Percentiles rank a stretch among this genome's conserved stretches.
Evolutionary conservation across 805 yeast species (phyloP).

Genomic region (Yarrowia keelungensis): DNA sequence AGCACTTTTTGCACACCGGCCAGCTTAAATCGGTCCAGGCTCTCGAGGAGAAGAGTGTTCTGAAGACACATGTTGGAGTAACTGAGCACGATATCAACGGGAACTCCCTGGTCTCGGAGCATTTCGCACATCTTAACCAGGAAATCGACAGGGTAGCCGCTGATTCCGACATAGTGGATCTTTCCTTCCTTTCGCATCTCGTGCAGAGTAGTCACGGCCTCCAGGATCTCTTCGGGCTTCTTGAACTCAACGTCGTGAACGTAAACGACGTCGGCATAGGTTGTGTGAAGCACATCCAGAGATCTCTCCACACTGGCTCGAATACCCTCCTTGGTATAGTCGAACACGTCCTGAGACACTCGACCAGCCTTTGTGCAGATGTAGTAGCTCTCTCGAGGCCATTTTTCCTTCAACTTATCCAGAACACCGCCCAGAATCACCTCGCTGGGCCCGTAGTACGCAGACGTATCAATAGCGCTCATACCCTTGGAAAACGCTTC

Average conservation of each 20-base stretch:
- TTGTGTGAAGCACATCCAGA: constrained; percentile 66
- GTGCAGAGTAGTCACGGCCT: constrained; percentile 68
- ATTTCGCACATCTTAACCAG: constrained; percentile 60
- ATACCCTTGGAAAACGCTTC: constrained; percentile 72
- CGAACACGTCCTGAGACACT: constrained; percentile 69
- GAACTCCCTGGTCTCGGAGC: constrained; percentile 56
- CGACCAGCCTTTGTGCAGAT: constrained; percentile 91
- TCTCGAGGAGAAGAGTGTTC: constrained; percentile 63
- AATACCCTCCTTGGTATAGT: constrained; percentile 69
- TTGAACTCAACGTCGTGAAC: constrained; percentile 91
- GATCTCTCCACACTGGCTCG: constrained; percentile 71
- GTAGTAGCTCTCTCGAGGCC: constrained; percentile 66
- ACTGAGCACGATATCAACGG: constrained; percentile 76
- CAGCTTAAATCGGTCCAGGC: constrained; percentile 53
- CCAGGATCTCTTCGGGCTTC: constrained; percentile 58
- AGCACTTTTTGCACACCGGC: constrained; percentile 65
- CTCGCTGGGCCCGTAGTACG: constrained; percentile 92
- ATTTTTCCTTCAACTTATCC: constrained; percentile 50
- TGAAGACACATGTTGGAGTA: constrained; percentile 86
- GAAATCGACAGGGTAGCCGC: constrained; percentile 85
- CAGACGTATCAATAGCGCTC: constrained; percentile 86
- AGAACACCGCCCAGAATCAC: constrained; percentile 73
- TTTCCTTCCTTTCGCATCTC: constrained; percentile 67
- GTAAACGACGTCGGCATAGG: constrained; percentile 79
- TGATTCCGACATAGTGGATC: constrained; percentile 71